Evolutionary conservation across 1,284 basidiomycete genomes (phyloP).

Genomic region (Microbotryum silenes-acaulis): DNA sequence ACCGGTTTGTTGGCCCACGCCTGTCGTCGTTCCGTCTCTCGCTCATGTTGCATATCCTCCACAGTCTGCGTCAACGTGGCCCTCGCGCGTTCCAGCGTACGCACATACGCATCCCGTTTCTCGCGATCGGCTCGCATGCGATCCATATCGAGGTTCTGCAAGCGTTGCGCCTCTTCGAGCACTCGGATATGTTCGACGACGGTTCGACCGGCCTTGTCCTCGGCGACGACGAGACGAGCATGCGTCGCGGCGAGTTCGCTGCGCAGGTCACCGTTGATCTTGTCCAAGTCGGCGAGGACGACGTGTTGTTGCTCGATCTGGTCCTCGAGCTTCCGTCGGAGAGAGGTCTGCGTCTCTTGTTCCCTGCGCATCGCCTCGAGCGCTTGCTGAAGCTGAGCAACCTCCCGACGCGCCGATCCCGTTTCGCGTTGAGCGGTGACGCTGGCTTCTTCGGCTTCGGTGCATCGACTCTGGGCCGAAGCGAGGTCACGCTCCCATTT

Average conservation of each 20-base stretch:
- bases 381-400: conserved; percentile 57
- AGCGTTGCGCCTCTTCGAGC: conserved; percentile 86
- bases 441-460: conserved; percentile 78
- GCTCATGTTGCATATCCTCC: conserved; percentile 30
- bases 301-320: conserved; percentile 63
- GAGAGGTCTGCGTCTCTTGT: conserved; percentile 12
- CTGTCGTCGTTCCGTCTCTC: conserved; percentile 18
- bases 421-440: conserved; percentile 76
- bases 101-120: conserved; percentile 26
- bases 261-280: conserved; percentile 39
- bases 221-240: conserved; percentile 23
- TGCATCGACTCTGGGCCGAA: conserved; percentile 56
- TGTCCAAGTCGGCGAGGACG: conserved; percentile 68
- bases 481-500: conserved; percentile 66
- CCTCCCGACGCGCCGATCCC: conserved; percentile 61
- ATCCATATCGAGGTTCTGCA: conserved; percentile 29
- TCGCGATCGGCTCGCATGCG: conserved; percentile 23
- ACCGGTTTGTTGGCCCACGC: conserved; percentile 10
- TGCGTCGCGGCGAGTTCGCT: conserved; percentile 31
- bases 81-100: conserved; percentile 23
- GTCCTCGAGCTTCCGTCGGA: conserved; percentile 50
- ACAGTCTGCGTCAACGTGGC: conserved; percentile 19
- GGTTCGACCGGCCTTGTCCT: conserved; percentile 26
- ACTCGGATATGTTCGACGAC: conserved; percentile 90
- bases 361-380: conserved; percentile 33